phyloP scores from a whole-genome alignment of 202 grass and related monocot species.

The Saccharum hybrid region DNA sequence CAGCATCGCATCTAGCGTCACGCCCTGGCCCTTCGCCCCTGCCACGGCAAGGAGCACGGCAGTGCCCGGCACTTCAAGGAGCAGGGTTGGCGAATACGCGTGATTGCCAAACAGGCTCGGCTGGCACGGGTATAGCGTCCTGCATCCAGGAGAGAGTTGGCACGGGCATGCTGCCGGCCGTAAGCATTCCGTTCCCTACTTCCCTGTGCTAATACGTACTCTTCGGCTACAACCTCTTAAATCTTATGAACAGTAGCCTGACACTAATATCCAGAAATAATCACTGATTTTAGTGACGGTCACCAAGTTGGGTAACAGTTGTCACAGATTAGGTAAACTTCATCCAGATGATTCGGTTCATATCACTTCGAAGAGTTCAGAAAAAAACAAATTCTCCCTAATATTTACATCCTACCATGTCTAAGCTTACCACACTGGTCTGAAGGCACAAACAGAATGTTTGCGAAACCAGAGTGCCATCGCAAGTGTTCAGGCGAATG shows the following conservation, averaged over 20 bases:
- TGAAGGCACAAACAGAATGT: neutral
- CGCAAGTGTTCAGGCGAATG: neutral
- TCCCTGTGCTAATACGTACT: too few relatives aligned
- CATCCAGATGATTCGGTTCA: neutral
- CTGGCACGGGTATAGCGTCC: too few relatives aligned
- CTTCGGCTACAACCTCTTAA: neutral
- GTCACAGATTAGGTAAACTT: neutral
- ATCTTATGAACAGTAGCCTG: neutral
- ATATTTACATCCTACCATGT: constrained; percentile 44
- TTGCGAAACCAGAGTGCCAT: neutral
- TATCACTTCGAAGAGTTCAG: neutral
- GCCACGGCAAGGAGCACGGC: neutral
- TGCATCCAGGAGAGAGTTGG: too few relatives aligned
- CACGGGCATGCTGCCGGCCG: too few relatives aligned
- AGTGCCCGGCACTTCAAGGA: neutral
- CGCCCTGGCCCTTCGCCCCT: neutral
- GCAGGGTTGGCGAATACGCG: too few relatives aligned
- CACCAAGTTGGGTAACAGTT: too few relatives aligned
- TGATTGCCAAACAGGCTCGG: too few relatives aligned
- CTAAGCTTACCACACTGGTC: neutral
- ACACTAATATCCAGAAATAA: neutral
- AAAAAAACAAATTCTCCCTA: constrained; percentile 8
- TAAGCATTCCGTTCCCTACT: too few relatives aligned
- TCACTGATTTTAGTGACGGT: neutral
- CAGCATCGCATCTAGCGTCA: neutral